Conservation (phyloP, 768 basidiomycete species). For the Phlebiopsis flavidoalba region DNA sequence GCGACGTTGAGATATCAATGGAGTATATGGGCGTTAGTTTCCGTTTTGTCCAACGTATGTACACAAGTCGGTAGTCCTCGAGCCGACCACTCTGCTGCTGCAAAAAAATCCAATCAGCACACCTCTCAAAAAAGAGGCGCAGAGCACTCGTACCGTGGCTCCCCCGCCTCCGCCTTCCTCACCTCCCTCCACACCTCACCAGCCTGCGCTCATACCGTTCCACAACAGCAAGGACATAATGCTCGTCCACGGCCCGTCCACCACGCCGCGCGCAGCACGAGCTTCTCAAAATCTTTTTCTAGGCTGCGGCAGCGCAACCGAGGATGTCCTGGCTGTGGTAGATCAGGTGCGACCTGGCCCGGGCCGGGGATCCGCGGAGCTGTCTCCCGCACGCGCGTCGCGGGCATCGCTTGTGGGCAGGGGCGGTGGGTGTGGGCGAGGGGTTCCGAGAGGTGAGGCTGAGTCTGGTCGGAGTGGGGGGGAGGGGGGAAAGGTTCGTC, state of each 20-base stretch:
- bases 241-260: constrained; percentile 52
- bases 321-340: constrained; percentile 64
- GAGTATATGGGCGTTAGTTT: too few species aligned
- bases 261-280: constrained; percentile 46
- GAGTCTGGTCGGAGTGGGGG: background rate
- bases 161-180: constrained; percentile 8
- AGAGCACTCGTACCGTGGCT: too few species aligned
- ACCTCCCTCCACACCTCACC: constrained; percentile 36
- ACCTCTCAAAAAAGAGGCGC: too few species aligned
- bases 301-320: constrained; percentile 48
- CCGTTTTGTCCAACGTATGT: too few species aligned
- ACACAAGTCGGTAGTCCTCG: too few species aligned
- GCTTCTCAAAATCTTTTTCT: constrained; percentile 44
- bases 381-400: background rate
- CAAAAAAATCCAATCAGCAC: too few species aligned
- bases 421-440: background rate
- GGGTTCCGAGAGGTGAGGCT: background rate
- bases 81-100: too few species aligned
- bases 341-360: constrained; percentile 57
- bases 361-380: constrained; percentile 32
- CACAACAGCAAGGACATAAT: constrained; percentile 50
- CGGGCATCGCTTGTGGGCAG: background rate
- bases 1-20: too few species aligned
- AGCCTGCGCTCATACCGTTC: constrained; percentile 66
- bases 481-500: constrained; percentile 16